Percentiles rank a stretch among this genome's conserved stretches.
These are phyloP conservation scores for Fusarium sp. DNA, from an alignment of 2,329 filamentous ascomycete genomes.

Conservation along the genomic window DNA sequence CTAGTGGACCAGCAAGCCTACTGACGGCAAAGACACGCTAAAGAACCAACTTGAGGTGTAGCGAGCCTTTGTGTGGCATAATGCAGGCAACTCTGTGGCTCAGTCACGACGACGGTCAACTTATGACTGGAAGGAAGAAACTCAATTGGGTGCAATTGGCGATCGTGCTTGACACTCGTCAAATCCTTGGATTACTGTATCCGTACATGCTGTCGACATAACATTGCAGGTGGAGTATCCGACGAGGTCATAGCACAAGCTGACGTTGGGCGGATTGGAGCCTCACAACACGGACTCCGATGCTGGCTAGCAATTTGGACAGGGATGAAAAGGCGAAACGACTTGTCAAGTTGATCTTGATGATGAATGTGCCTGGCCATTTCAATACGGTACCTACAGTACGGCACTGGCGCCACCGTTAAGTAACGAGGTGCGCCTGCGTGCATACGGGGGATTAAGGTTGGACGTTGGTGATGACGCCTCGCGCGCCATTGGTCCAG, in stretches of 20 bases:
- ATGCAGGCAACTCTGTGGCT: conserved; percentile 23
- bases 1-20: conserved; percentile 25
- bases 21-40: conserved; percentile 14
- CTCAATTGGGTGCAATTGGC: background rate
- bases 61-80: conserved; percentile 15
- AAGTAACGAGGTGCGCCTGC: conserved; percentile 8
- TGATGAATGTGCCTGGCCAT: background rate
- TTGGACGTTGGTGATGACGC: conserved; percentile 23
- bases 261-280: background rate
- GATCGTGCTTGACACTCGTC: background rate
- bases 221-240: background rate
- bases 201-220: background rate
- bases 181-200: background rate
- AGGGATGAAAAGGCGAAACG: background rate
- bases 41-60: conserved; percentile 7
- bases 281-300: background rate
- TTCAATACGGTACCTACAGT: conserved; percentile 10
- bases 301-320: background rate
- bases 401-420: conserved; percentile 7
- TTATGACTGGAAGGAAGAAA: background rate
- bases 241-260: background rate
- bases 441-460: conserved; percentile 23
- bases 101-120: background rate
- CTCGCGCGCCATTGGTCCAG: conserved; percentile 25
- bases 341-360: conserved; percentile 4